Conservation (phyloP, 345 rosid genomes). For the Lepidium aucheri region DNA sequence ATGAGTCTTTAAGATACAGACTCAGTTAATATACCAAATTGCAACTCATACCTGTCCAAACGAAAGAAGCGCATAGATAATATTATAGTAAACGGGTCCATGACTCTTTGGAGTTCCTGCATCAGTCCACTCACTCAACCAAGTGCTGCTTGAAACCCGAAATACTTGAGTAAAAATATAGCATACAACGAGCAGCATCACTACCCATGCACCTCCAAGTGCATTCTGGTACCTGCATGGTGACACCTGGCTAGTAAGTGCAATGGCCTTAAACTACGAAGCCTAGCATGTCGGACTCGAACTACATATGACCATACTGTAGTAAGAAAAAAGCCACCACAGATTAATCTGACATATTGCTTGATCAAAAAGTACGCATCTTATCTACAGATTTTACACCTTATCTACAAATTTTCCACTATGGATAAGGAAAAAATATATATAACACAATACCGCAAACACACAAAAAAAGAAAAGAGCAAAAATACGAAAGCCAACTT, state of each 20-base stretch:
- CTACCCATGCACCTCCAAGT: slow-evolving; percentile 94
- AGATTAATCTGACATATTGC: not conserved
- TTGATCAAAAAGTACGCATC: not conserved
- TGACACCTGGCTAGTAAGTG: not conserved
- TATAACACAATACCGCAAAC: not conserved
- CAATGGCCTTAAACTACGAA: not conserved
- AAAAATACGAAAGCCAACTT: slow-evolving; percentile 3
- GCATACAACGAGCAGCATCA: slow-evolving; percentile 63
- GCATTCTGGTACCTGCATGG: slow-evolving; percentile 83
- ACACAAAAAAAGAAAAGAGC: not conserved
- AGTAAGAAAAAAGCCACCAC: not conserved
- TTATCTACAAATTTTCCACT: not conserved
- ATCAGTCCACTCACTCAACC: slow-evolving; percentile 97
- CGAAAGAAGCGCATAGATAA: slow-evolving; percentile 59
- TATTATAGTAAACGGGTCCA: slow-evolving; percentile 66
- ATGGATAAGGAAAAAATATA: not conserved
- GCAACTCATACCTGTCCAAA: slow-evolving; percentile 68
- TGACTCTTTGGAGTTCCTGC: slow-evolving; percentile 41
- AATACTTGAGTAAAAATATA: slow-evolving; percentile 68
- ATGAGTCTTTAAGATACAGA: not conserved
- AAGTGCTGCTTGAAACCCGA: slow-evolving; percentile 86
- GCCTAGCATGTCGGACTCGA: not conserved
- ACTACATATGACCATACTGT: not conserved
- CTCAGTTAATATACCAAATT: not conserved
- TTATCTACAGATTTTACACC: not conserved